These are phyloP conservation scores for Leishmania mexicana DNA, from an alignment of 208 protist species.

Conservation along the genomic window DNA sequence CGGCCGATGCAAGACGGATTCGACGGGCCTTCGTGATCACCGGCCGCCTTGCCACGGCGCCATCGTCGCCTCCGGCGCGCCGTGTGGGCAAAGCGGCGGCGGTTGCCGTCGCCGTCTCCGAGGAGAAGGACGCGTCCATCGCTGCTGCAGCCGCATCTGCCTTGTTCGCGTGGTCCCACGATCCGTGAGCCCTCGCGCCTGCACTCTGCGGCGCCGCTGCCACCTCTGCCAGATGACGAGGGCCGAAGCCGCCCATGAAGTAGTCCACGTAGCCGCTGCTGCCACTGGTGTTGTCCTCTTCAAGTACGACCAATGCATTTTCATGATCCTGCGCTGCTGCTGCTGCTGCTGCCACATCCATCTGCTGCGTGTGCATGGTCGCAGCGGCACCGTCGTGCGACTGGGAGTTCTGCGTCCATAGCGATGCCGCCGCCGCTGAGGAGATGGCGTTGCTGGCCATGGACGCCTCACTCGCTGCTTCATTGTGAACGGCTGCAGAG, in stretches of 20 bases:
- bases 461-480: not conserved
- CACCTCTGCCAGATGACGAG: slow-evolving; percentile 12
- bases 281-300: slow-evolving; percentile 5
- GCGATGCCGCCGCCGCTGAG: slow-evolving; percentile 3
- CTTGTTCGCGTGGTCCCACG: not conserved
- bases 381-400: not conserved
- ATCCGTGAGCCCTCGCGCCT: not conserved
- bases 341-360: not conserved
- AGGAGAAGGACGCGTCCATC: not conserved
- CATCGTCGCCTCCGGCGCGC: not conserved
- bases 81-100: not conserved
- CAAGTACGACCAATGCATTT: slow-evolving; percentile 7
- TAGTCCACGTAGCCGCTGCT: not conserved
- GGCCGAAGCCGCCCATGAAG: slow-evolving; percentile 25
- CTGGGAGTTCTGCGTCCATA: slow-evolving; percentile 14
- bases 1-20: slow-evolving; percentile 47
- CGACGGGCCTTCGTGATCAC: slow-evolving; percentile 58
- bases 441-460: slow-evolving; percentile 1
- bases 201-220: not conserved
- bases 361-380: slow-evolving; percentile 12
- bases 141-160: not conserved
- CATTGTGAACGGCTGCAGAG: slow-evolving; percentile 1
- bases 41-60: not conserved
- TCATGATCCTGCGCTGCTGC: not conserved
- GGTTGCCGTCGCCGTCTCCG: not conserved